A percentile compares a stretch with the other conserved stretches of the same genome.
phyloP scores from a whole-genome alignment of 257 asterid species.

The Solanum tarapatanum region DNA sequence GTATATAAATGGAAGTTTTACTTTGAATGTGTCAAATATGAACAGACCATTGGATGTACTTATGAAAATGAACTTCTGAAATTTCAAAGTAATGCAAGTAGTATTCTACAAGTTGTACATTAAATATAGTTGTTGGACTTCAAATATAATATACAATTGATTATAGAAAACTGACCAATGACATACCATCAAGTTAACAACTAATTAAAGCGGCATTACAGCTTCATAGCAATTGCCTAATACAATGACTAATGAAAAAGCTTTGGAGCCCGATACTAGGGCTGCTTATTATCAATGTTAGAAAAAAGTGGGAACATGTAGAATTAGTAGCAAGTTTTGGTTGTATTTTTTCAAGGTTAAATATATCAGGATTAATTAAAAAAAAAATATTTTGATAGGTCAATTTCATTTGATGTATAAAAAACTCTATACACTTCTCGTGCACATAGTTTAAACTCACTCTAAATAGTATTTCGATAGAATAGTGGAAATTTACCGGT shows the following conservation, averaged over 20 bases:
- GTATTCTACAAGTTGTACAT: neutral
- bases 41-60: neutral
- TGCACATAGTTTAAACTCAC: neutral
- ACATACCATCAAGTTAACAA: neutral
- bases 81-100: neutral
- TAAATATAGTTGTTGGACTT: neutral
- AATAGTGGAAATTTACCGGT: neutral
- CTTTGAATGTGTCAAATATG: neutral
- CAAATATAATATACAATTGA: neutral
- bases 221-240: neutral
- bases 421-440: neutral
- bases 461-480: neutral
- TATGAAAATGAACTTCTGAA: neutral
- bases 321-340: neutral
- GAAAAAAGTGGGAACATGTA: neutral
- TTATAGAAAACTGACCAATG: neutral
- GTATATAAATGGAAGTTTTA: neutral
- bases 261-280: no score
- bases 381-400: neutral
- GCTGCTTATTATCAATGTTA: no score
- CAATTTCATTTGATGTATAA: neutral
- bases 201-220: neutral
- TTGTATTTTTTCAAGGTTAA: neutral
- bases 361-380: no score
- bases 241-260: no score